Evolutionary conservation across 2,329 filamentous ascomycete genomes (phyloP), one percentile per base, ranked within the genome.

Genomic region (Torrubiella hemipterigena): DNA sequence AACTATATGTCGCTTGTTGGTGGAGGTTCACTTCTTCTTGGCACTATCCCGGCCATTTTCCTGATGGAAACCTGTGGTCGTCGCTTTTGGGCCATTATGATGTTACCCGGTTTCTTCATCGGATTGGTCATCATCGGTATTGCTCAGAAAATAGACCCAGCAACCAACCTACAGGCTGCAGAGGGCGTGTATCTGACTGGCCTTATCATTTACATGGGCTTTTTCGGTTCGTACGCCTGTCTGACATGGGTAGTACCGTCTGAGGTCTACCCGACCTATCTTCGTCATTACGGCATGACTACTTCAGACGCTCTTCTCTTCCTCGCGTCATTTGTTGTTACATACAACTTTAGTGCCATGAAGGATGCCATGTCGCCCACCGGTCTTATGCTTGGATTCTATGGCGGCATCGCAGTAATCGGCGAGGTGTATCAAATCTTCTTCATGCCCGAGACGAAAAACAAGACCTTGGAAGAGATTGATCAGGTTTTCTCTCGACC

Each of bases 1-100:
- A 80, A 76, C 36, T 83, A 81, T 62, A 83, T 84, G 78, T 81
- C 77, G 0, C 65, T 82, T 0, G 77, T 84, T 11, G 78, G 79
- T 4, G 77, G 78, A 17, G 77, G 74, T 4, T 58, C 77, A 0
- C 63, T 84, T 1, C 63, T 83, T 0, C 43, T 84, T 12, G 77
- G 77, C 15, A 77, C 76, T 0, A 75, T 81, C 20, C 77, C 77
- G 0, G 77, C 75, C 1, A 72, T 78, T 33, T 65, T 81, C 47
- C 69, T 70, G 39, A 84, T 84, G 78, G 79, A 84, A 46, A 69
- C 63, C 3, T 82, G 75, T 29, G 78, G 78, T 10, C 73, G 79
- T 15, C 73, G 78, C 4, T 82, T 82, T 65, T 83, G 78, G 79
- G 79, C 77, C 19, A 79, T 76, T 38, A 65, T 64, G 5, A 83